Evolutionary conservation across 768 basidiomycete species (phyloP), one percentile per base, ranked within the genome.

Genomic region (Rhizopogon salebrosus): DNA sequence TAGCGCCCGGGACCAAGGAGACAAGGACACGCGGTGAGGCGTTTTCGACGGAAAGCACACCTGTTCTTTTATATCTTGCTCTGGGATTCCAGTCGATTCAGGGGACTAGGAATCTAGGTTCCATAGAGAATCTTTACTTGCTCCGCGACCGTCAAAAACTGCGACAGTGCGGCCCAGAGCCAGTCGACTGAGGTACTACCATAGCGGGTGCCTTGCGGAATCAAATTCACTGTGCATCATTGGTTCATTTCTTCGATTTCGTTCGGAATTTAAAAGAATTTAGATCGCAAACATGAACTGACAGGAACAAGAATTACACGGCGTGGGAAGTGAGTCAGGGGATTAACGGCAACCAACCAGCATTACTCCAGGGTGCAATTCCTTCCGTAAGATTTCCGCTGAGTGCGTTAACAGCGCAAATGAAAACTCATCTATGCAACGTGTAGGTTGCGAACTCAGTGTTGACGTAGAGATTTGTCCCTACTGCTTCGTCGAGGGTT

Each of bases 41-140:
- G 31, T 34, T 5, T 46, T 46, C 43, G 43, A 46, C 43, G 43
- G 43, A 46, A 46, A 31, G 43, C 29, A 46, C 43, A 46, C 43
- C 43, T 46, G 43, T 46, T 10, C 31, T 13, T 34, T 46, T 46
- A 46, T 46, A 46, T 34, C 29, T 29, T 34, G 9, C 43, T 46
- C 14, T 46, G 29, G 29, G 42, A 6, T 46, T 45, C 43, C 31
- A 14, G 13, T 29, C 31, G 13, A 29, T 43, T 43, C 11, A 18
- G 29, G 42, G 42, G 27, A 7, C 27, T 14, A 13, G 8, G 43
- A 46, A 46, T 34, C 43, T 46, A 34, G 43, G 43, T 46, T 46
- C 14, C 29, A 31, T 29, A 29, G 6, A 6, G 42, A 43, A 43
- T 18, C 42, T 43, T 34, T n/a, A 42, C 9, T 26, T 24, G 16